A percentile compares a stretch with the other conserved stretches of the same genome.
Evolutionary conservation across 352 stramenopile genomes (phyloP).

Genomic region (Phytophthora quininea): DNA sequence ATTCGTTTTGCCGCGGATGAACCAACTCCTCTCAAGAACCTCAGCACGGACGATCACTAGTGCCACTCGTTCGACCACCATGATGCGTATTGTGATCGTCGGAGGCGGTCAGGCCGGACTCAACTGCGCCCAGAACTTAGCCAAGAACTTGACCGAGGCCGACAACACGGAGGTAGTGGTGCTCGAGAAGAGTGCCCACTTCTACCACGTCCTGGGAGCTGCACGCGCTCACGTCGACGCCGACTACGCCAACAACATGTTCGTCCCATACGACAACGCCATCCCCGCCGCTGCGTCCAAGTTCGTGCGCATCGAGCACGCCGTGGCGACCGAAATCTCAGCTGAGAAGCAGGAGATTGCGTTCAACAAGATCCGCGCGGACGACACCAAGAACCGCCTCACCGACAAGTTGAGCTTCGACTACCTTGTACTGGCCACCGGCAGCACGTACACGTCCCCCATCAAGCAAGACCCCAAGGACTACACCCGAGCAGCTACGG

Average conservation of each 20-base stretch:
- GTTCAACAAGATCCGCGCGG: constrained; percentile 32
- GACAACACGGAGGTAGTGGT: constrained; percentile 58
- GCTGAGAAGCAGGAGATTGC: constrained; percentile 34
- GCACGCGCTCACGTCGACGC: constrained; percentile 56
- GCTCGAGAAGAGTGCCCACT: constrained; percentile 57
- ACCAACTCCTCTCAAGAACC: constrained; percentile 21
- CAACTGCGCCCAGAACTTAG: constrained; percentile 43
- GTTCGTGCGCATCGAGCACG: constrained; percentile 48
- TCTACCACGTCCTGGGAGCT: constrained; percentile 48
- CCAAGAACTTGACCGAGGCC: constrained; percentile 34
- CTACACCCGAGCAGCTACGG: constrained; percentile 31
- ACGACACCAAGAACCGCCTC: constrained; percentile 33
- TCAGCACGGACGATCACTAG: constrained; percentile 3
- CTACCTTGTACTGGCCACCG: constrained; percentile 64
- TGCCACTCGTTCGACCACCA: constrained; percentile 21
- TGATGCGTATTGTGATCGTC: constrained; percentile 57
- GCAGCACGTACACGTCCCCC: constrained; percentile 56
- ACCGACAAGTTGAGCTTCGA: constrained; percentile 46
- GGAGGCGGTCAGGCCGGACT: constrained; percentile 55
- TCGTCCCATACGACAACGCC: constrained; percentile 60
- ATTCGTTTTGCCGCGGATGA: constrained; percentile 21
- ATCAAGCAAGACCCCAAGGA: constrained; percentile 49
- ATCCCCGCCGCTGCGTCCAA: constrained; percentile 36
- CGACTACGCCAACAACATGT: constrained; percentile 51
- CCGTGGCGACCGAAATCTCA: constrained; percentile 37